Evolutionary conservation across 1,284 basidiomycete genomes (phyloP), one percentile per base, ranked within the genome.

Genomic region (Leucoagaricus sp.): DNA sequence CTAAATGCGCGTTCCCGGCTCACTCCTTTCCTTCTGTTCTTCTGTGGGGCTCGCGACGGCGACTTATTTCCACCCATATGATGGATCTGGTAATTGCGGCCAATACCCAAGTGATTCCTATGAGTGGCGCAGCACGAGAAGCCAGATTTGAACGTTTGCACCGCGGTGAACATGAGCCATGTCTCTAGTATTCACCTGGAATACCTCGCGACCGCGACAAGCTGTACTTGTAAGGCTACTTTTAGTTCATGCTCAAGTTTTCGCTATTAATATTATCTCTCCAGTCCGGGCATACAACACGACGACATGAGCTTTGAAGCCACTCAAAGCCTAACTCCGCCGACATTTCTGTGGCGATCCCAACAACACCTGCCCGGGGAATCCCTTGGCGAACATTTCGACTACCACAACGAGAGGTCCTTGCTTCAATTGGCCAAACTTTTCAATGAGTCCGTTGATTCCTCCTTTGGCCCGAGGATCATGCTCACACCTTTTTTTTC

Each of bases 131-230:
- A 38, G 21, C 13, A 34, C 10, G 48, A 49, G 7, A 33, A 49
- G 8, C 5, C 5, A 3, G 13, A 33, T 4, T 15, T 49, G 2
- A 10, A 38, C 13, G 23, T 25, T 1, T 49, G 48, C 33, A 36
- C 23, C 2, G 17, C 19, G 13, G 12, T 38, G 12, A 33, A 49
- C 31, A 38, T 23, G 15, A 36, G 10, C n/a, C 48, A 49, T 25
- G 21, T 49, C 29, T 49, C 34, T 26, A 49, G 48, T 23, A 38
- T 49, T 23, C 48, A 49, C 21, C 10, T 49, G 19, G 48, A 49
- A n/a, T 49, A 15, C 34, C 48, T 49, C 13, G 48, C 48, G 8
- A 31, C 48, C 8, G 48, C 48, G 21, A 33, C 34, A 5, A 4
- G 23, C 2, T 49, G 48, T 26, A 31, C 33, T 21, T 49, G 48